Conservation (phyloP, 2,329 filamentous ascomycete genomes). For the Trichoderma koningii region DNA sequence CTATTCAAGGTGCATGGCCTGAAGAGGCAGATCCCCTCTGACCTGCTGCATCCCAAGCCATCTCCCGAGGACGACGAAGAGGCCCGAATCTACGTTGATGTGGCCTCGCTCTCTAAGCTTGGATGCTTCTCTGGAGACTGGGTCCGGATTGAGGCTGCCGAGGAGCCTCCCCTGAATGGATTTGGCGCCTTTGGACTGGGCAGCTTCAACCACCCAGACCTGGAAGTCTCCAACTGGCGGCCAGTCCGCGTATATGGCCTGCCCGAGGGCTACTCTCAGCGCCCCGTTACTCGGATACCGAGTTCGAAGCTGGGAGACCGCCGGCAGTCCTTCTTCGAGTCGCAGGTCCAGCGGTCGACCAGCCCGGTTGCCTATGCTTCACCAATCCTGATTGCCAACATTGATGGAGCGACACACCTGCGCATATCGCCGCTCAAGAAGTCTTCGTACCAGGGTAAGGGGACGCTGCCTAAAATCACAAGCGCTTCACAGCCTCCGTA, state of each 20-base stretch:
- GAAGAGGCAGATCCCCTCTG: constrained; percentile 69
- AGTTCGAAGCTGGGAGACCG: constrained; percentile 56
- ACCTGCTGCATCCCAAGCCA: constrained; percentile 83
- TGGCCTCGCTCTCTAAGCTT: constrained; percentile 80
- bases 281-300: constrained; percentile 62
- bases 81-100: constrained; percentile 86
- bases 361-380: constrained; percentile 73
- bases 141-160: constrained; percentile 79
- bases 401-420: constrained; percentile 76
- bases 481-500: constrained; percentile 59
- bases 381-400: constrained; percentile 82
- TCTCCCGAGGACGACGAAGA: constrained; percentile 78
- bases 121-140: constrained; percentile 98
- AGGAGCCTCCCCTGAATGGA: constrained; percentile 70
- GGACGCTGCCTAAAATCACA: constrained; percentile 58
- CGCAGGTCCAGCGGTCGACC: constrained; percentile 63
- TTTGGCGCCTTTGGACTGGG: constrained; percentile 68
- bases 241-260: constrained; percentile 87
- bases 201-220: constrained; percentile 56
- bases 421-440: constrained; percentile 72
- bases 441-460: constrained; percentile 51
- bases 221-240: constrained; percentile 69
- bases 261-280: constrained; percentile 70
- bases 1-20: constrained; percentile 84
- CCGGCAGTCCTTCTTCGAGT: constrained; percentile 64